Percentiles rank a stretch among this genome's conserved stretches.
These are phyloP conservation scores for Hemisphaericaspora nanyangensis DNA, from an alignment of 805 yeast genomes.

Conservation along the genomic window DNA sequence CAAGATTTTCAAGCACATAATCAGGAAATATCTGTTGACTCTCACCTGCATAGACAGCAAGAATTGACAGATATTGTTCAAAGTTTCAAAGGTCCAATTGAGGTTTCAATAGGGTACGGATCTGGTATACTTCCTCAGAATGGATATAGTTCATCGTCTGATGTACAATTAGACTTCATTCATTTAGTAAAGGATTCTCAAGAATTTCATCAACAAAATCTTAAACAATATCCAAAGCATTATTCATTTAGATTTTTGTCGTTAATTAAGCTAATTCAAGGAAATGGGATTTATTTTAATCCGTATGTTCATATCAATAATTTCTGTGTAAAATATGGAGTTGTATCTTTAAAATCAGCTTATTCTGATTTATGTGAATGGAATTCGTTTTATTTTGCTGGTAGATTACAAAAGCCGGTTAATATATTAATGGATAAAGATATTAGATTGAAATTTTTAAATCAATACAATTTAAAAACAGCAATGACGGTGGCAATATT, in stretches of 20 bases:
- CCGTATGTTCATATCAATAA: conserved; percentile 69
- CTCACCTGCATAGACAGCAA: conserved; percentile 22
- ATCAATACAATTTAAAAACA: conserved; percentile 71
- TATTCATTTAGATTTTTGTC: conserved; percentile 57
- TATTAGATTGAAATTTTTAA: conserved; percentile 57
- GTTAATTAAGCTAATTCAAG: conserved; percentile 32
- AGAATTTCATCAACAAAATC: conserved; percentile 74
- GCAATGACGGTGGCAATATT: conserved; percentile 71
- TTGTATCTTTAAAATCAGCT: conserved; percentile 60
- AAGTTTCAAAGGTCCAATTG: conserved; percentile 66
- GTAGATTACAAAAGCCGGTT: conserved; percentile 92
- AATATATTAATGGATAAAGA: conserved; percentile 59
- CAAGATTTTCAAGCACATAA: conserved; percentile 51
- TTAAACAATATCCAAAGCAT: conserved; percentile 65
- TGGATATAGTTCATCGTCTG: conserved; percentile 23
- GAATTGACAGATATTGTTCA: conserved; percentile 45
- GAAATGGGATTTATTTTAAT: conserved; percentile 83
- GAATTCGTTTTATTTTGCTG: conserved; percentile 84
- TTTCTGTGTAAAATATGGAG: conserved; percentile 75
- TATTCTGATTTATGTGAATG: conserved; percentile 75
- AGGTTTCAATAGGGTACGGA: conserved; percentile 89
- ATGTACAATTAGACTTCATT: conserved; percentile 73
- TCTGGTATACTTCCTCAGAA: conserved; percentile 84
- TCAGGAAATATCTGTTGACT: conserved; percentile 47
- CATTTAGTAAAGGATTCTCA: conserved; percentile 73